Percentiles rank a stretch among this genome's conserved stretches.
These are phyloP conservation scores for Phytophthora sp. DNA, from an alignment of 352 stramenopile species.

Conservation along the genomic window DNA sequence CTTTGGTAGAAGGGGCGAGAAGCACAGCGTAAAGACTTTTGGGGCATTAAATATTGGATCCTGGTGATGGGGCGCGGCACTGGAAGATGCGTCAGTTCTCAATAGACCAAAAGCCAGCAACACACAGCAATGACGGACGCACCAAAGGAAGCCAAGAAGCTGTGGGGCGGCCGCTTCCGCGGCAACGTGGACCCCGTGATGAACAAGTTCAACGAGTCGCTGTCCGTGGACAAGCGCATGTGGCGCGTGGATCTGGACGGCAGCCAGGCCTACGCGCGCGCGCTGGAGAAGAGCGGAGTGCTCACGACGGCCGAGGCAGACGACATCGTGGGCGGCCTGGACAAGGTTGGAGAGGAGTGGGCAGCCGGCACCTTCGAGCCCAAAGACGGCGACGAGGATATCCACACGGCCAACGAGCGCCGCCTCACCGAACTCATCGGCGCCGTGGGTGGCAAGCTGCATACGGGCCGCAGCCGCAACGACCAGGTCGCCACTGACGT, in stretches of 20 bases:
- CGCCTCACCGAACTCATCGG: constrained; percentile 98
- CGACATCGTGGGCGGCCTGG: constrained; percentile 36
- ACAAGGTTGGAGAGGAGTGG: constrained; percentile 40
- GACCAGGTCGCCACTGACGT: constrained; percentile 99
- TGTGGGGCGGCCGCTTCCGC: constrained; percentile 94
- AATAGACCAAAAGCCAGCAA: neutral
- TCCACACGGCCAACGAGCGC: constrained; percentile 99
- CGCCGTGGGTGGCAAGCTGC: constrained; percentile 96
- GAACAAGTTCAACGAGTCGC: constrained; percentile 99
- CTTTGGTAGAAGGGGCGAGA: neutral
- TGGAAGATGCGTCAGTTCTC: constrained; percentile 3
- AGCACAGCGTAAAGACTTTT: neutral
- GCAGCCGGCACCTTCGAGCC: constrained; percentile 73
- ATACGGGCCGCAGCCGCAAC: constrained; percentile 96
- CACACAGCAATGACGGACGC: constrained; percentile 33
- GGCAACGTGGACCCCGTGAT: constrained; percentile 96
- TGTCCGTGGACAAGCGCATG: constrained; percentile 98
- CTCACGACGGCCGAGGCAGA: constrained; percentile 90
- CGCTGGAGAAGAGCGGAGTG: constrained; percentile 90
- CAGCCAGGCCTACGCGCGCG: constrained; percentile 95
- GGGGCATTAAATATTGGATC: neutral
- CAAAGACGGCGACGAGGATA: constrained; percentile 97
- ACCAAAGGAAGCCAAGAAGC: constrained; percentile 71
- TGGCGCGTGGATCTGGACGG: constrained; percentile 96
- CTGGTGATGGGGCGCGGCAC: neutral